Conservation (phyloP, 2,329 filamentous ascomycete species). For the Fusarium sp. region DNA sequence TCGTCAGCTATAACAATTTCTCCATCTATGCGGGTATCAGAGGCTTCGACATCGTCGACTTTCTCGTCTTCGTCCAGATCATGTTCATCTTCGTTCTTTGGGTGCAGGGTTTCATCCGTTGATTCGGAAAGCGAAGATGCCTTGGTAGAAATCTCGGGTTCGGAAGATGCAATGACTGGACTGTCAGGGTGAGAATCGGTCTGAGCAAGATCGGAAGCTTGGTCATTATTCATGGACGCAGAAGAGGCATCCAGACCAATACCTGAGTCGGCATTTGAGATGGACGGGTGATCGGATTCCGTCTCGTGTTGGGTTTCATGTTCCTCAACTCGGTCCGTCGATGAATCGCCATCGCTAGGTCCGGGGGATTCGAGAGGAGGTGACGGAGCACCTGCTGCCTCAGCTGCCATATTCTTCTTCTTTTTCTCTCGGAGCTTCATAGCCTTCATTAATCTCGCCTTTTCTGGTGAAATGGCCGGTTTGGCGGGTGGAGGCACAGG, state of each 20-base stretch:
- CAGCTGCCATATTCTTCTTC: slow-evolving; percentile 52
- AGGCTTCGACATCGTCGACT: slow-evolving; percentile 12
- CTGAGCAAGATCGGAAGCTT: slow-evolving; percentile 59
- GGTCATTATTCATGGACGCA: slow-evolving; percentile 59
- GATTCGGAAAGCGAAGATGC: slow-evolving; percentile 73
- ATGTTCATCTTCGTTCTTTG: slow-evolving; percentile 43
- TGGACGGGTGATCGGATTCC: slow-evolving; percentile 46
- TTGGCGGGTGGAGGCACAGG: slow-evolving; percentile 57
- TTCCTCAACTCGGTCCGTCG: slow-evolving; percentile 39
- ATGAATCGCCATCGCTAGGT: slow-evolving; percentile 37
- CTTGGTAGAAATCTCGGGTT: slow-evolving; percentile 69
- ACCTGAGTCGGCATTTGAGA: slow-evolving; percentile 65
- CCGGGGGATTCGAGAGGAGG: slow-evolving; percentile 34
- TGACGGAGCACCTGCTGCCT: slow-evolving; percentile 33
- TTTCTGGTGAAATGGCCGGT: slow-evolving; percentile 82
- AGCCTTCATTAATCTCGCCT: slow-evolving; percentile 92
- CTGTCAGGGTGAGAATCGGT: slow-evolving; percentile 70
- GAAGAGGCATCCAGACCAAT: slow-evolving; percentile 62
- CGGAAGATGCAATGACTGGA: slow-evolving; percentile 64
- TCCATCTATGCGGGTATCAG: not conserved
- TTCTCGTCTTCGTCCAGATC: slow-evolving; percentile 33
- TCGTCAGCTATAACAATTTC: slow-evolving; percentile 3
- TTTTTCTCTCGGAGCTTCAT: slow-evolving; percentile 90
- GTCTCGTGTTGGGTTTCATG: slow-evolving; percentile 37
- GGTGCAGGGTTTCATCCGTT: slow-evolving; percentile 68